Evolutionary conservation across 1,139 yeast genomes (phyloP).

Genomic region (Yamadazyma pseudoaaseri): DNA sequence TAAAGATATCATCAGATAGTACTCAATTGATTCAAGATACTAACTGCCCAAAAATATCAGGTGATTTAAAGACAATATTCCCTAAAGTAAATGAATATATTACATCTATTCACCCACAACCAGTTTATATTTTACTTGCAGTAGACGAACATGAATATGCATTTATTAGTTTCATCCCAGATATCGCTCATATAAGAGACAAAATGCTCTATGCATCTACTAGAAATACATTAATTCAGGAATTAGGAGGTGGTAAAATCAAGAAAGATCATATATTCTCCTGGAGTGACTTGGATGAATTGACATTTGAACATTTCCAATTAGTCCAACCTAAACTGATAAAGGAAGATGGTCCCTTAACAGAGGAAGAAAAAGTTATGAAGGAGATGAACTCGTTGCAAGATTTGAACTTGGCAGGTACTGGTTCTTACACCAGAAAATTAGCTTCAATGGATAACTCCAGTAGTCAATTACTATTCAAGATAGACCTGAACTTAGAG

Average conservation of each 20-base stretch:
- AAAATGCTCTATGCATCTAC: slow-evolving; percentile 96
- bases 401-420: slow-evolving; percentile 22
- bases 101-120: slow-evolving; percentile 41
- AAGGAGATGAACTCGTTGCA: slow-evolving; percentile 42
- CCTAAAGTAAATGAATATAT: slow-evolving; percentile 31
- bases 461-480: slow-evolving; percentile 25
- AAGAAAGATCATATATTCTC: slow-evolving; percentile 48
- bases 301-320: slow-evolving; percentile 50
- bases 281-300: slow-evolving; percentile 61
- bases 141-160: slow-evolving; percentile 32
- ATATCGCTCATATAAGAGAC: slow-evolving; percentile 72
- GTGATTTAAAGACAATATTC: slow-evolving; percentile 33
- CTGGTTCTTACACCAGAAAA: slow-evolving; percentile 18
- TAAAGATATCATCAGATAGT: slow-evolving; percentile 45
- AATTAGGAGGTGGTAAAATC: slow-evolving; percentile 67
- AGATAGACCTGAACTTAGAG: slow-evolving; percentile 25
- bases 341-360: slow-evolving; percentile 47
- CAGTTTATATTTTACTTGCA: slow-evolving; percentile 57
- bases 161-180: slow-evolving; percentile 86
- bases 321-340: slow-evolving; percentile 11
- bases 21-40: slow-evolving; percentile 44
- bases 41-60: slow-evolving; percentile 25
- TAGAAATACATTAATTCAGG: slow-evolving; percentile 69
- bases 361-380: slow-evolving; percentile 60
- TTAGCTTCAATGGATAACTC: slow-evolving; percentile 37